These are phyloP conservation scores for Talaromyces liani DNA, from an alignment of 495 filamentous ascomycete species.

Conservation along the genomic window DNA sequence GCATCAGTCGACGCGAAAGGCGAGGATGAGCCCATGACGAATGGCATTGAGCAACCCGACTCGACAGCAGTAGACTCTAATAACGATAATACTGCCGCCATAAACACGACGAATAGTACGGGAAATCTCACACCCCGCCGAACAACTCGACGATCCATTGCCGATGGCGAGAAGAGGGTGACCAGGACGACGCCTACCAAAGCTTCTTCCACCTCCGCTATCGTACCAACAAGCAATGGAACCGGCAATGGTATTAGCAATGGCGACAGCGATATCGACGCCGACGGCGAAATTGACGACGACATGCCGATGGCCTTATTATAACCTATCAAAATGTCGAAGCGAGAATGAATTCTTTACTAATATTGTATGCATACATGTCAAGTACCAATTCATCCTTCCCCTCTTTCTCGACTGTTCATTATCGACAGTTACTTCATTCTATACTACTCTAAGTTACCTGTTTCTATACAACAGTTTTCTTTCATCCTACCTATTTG, in stretches of 20 bases:
- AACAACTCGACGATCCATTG: slow-evolving; percentile 5
- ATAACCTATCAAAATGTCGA: neutral
- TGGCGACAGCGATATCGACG: slow-evolving; percentile 24
- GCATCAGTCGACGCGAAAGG: neutral
- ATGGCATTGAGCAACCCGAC: neutral
- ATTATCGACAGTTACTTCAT: neutral
- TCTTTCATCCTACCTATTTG: neutral
- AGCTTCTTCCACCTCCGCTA: neutral
- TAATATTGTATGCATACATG: too few relatives aligned
- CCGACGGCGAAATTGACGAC: slow-evolving; percentile 18
- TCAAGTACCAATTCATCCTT: too few relatives aligned
- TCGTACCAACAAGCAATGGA: neutral
- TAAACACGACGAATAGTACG: neutral
- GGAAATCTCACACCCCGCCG: neutral
- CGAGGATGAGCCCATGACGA: neutral
- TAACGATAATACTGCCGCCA: neutral
- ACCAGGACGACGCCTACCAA: neutral
- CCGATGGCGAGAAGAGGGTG: slow-evolving; percentile 8
- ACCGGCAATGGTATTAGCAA: neutral
- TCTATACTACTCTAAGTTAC: neutral
- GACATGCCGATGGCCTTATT: slow-evolving; percentile 9
- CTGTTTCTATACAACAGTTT: neutral
- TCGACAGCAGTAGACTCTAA: slow-evolving; percentile 7
- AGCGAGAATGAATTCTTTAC: too few relatives aligned
- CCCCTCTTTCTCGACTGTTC: neutral